Conservation (phyloP, 192 early-diverging fungal genomes). For the Linnemannia schmuckeri region DNA sequence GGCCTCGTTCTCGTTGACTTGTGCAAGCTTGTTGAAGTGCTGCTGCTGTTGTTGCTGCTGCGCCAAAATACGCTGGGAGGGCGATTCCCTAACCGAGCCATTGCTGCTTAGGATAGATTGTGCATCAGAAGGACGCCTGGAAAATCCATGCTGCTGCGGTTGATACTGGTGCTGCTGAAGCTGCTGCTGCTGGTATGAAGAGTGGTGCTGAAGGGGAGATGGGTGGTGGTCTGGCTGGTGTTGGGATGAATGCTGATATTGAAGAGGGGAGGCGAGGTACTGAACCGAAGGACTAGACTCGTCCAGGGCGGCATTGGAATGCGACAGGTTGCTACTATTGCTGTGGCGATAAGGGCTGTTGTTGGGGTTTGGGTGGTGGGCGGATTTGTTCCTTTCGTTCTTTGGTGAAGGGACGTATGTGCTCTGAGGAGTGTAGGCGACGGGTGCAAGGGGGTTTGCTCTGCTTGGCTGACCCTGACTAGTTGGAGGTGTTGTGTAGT, state of each 20-base stretch:
- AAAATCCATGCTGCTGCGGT: conserved; percentile 22
- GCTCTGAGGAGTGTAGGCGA: conserved; percentile 38
- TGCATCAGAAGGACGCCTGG: conserved; percentile 37
- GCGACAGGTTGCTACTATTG: conserved; percentile 4
- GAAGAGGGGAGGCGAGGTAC: conserved; percentile 20
- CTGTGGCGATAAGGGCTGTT: conserved; percentile 14
- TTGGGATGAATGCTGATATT: conserved; percentile 28
- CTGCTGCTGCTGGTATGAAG: neutral
- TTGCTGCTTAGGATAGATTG: conserved; percentile 13
- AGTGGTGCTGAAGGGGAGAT: neutral
- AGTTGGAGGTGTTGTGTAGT: conserved; percentile 31
- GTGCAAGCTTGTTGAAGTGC: conserved; percentile 29
- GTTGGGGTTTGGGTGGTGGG: conserved; percentile 4
- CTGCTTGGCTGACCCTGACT: conserved; percentile 18
- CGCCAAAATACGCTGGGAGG: conserved; percentile 13
- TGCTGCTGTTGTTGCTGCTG: conserved; percentile 30
- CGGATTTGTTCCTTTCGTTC: conserved; percentile 13
- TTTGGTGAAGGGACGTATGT: conserved; percentile 38
- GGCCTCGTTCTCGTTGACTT: conserved; percentile 34
- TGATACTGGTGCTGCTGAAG: conserved; percentile 25
- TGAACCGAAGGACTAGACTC: conserved; percentile 1
- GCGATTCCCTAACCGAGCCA: conserved; percentile 32
- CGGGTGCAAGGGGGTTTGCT: conserved; percentile 40
- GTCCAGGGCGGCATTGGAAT: conserved; percentile 12
- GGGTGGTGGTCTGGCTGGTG: neutral